A percentile compares a stretch with the other conserved stretches of the same genome.
Conservation (phyloP, 306 rosid genomes). For the Casuarina glauca region DNA sequence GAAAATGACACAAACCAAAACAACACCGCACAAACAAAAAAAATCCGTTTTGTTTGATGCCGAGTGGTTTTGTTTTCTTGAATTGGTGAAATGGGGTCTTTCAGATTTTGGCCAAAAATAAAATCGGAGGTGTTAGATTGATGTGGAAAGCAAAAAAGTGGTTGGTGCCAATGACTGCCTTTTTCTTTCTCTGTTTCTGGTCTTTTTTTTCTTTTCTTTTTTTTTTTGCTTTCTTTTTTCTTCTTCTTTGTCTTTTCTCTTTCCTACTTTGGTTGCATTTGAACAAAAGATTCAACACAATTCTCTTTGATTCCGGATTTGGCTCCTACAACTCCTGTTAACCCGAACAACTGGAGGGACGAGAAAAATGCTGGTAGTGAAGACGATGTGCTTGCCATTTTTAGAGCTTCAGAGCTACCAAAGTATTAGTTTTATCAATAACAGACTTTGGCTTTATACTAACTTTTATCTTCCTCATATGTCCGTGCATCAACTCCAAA, state of each 20-base stretch:
- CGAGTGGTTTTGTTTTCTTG: conserved; percentile 13
- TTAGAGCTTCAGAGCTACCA: conserved; percentile 32
- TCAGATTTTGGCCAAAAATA: conserved; percentile 37
- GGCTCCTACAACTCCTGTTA: conserved; percentile 60
- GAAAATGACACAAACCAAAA: conserved; percentile 22
- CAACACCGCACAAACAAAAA: conserved; percentile 26
- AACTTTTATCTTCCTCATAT: neutral
- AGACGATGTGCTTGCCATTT: conserved; percentile 46
- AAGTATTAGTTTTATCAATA: conserved; percentile 9
- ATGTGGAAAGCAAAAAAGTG: conserved; percentile 52
- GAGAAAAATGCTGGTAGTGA: conserved; percentile 30
- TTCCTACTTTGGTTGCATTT: conserved; percentile 41
- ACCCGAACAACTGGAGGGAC: conserved; percentile 59
- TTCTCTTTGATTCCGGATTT: conserved; percentile 51
- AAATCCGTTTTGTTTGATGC: conserved; percentile 26
- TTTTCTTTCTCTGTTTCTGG: conserved; percentile 38
- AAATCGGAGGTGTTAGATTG: conserved; percentile 39
- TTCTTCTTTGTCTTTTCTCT: neutral
- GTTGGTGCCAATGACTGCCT: conserved; percentile 39
- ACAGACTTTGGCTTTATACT: neutral
- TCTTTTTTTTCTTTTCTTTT: conserved; percentile 1
- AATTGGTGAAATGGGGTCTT: conserved; percentile 29
- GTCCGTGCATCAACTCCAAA: neutral
- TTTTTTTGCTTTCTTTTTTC: neutral
- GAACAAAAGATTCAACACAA: conserved; percentile 45